Evolutionary conservation across 306 rosid species (phyloP).

Genomic region (Hippophae gyantsensis): DNA sequence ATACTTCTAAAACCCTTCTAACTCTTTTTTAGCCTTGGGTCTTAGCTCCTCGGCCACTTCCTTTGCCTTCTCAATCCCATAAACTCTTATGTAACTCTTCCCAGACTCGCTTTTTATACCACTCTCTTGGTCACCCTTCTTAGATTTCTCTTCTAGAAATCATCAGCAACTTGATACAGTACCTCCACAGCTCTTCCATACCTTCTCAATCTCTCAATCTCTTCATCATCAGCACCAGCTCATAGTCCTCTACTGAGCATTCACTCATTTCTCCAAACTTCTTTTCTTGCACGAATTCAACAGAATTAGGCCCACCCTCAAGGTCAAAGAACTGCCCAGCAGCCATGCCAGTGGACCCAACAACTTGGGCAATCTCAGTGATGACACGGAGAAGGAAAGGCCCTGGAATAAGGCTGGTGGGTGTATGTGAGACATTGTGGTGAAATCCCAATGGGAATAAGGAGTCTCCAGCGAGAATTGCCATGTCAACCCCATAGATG

Average conservation of each 20-base stretch:
- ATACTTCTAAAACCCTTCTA: conserved; percentile 74
- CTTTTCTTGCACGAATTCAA: conserved; percentile 76
- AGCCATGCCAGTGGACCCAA: conserved; percentile 94
- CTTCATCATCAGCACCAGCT: conserved; percentile 73
- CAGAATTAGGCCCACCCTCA: conserved; percentile 54
- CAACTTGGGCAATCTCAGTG: conserved; percentile 73
- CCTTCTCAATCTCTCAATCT: conserved; percentile 69
- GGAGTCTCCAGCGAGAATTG: conserved; percentile 85
- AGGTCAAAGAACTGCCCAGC: conserved; percentile 94
- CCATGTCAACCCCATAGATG: conserved; percentile 81
- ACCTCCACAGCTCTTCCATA: conserved; percentile 90
- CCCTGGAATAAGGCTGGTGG: conserved; percentile 62
- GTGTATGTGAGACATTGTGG: conserved; percentile 84
- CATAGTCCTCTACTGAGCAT: conserved; percentile 82
- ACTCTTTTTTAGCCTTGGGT: conserved; percentile 58
- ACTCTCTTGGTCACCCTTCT: conserved; percentile 15
- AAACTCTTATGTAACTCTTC: conserved; percentile 57
- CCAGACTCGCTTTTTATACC: conserved; percentile 18
- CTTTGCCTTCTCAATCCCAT: conserved; percentile 69
- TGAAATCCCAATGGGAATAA: conserved; percentile 84
- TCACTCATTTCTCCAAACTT: conserved; percentile 92
- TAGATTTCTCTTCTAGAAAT: conserved; percentile 40
- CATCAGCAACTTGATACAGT: conserved; percentile 62
- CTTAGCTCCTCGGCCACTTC: conserved; percentile 72
- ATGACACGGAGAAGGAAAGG: conserved; percentile 61